phyloP scores from a whole-genome alignment of 257 asterid genomes.

The Solanum medicagineum region DNA sequence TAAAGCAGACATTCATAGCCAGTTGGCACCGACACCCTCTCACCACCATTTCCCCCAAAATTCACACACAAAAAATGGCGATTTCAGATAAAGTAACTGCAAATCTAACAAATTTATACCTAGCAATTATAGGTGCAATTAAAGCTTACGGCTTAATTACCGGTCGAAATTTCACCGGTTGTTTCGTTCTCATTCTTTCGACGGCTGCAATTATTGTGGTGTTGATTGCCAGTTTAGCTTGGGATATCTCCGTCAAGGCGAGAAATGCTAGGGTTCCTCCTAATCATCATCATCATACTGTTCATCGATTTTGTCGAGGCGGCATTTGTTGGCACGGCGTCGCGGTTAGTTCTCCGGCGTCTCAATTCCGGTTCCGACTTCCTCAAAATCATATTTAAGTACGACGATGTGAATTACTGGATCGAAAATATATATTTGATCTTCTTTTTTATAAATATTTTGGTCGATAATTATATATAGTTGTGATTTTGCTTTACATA shows the following conservation, averaged over 20 bases:
- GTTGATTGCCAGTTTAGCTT: slow-evolving; percentile 44
- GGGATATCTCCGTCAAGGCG: slow-evolving; percentile 84
- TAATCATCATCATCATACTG: slow-evolving; percentile 8
- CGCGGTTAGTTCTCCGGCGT: slow-evolving; percentile 77
- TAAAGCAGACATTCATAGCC: neutral
- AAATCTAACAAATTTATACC: slow-evolving; percentile 58
- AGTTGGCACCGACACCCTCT: neutral
- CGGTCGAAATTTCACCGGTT: slow-evolving; percentile 63
- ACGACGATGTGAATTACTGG: neutral
- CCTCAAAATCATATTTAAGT: slow-evolving; percentile 20
- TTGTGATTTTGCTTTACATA: neutral
- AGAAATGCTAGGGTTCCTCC: slow-evolving; percentile 28
- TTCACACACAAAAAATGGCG: slow-evolving; percentile 32
- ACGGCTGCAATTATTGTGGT: slow-evolving; percentile 48
- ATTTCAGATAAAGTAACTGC: slow-evolving; percentile 81
- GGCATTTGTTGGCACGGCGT: slow-evolving; percentile 99
- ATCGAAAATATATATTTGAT: neutral
- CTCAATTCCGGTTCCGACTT: slow-evolving; percentile 81
- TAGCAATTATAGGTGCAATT: slow-evolving; percentile 46
- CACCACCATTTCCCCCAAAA: neutral
- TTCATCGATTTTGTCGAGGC: slow-evolving; percentile 78
- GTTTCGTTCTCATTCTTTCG: slow-evolving; percentile 52
- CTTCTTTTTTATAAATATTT: neutral
- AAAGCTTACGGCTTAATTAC: slow-evolving; percentile 65
- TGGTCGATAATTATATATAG: neutral